A percentile compares a stretch with the other conserved stretches of the same genome.
Conservation (phyloP, 768 basidiomycete species). For the Chalciporus sphaerocephalus region DNA sequence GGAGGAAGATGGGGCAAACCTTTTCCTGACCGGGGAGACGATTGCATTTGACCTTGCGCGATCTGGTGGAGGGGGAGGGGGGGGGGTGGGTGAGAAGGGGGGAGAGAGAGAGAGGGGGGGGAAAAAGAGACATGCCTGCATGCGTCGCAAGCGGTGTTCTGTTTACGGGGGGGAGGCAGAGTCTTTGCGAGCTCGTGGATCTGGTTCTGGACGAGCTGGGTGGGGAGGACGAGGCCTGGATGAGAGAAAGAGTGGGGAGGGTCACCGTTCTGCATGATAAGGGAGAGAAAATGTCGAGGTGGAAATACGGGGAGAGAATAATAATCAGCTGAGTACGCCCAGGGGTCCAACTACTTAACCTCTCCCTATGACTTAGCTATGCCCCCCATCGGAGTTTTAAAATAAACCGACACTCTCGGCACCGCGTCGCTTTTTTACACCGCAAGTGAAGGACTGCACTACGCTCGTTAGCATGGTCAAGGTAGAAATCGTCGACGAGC, state of each 20-base stretch:
- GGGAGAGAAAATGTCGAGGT: constrained; percentile 23
- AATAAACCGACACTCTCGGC: constrained; percentile 18
- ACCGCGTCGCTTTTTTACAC: constrained; percentile 24
- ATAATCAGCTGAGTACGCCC: no score
- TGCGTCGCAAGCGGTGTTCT: constrained; percentile 91
- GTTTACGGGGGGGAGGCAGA: constrained; percentile 80
- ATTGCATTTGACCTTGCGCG: constrained; percentile 87
- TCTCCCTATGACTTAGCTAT: background rate
- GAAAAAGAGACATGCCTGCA: constrained; percentile 59
- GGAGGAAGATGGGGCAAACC: constrained; percentile 39
- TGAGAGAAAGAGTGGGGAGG: constrained; percentile 32
- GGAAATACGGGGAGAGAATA: constrained; percentile 20
- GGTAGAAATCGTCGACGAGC: constrained; percentile 83
- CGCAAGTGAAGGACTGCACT: constrained; percentile 9
- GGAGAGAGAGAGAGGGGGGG: background rate
- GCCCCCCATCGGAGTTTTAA: constrained; percentile 25
- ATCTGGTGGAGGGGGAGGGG: constrained; percentile 39
- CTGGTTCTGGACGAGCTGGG: constrained; percentile 70
- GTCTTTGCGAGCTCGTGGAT: constrained; percentile 78
- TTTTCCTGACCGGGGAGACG: constrained; percentile 78
- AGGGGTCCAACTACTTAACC: no score
- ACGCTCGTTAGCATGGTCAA: constrained; percentile 70
- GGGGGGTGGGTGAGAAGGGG: constrained; percentile 3
- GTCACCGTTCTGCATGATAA: constrained; percentile 32
- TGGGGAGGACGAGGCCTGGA: constrained; percentile 53